Conservation (phyloP, 352 stramenopile species). For the Globisporangium paroecandrum region DNA sequence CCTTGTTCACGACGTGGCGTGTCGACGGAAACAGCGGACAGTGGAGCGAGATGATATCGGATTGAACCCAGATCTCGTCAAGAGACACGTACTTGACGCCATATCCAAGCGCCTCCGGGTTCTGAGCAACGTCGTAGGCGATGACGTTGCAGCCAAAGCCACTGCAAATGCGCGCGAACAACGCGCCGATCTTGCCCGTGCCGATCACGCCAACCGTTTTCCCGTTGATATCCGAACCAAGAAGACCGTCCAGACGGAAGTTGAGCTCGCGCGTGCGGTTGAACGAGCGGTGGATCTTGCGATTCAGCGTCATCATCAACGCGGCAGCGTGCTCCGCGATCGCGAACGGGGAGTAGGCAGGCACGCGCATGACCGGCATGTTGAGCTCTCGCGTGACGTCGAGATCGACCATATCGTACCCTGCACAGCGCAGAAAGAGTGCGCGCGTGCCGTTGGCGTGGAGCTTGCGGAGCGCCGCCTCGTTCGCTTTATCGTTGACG, state of each 20-base stretch:
- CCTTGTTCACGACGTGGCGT: constrained; percentile 79
- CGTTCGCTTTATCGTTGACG: constrained; percentile 82
- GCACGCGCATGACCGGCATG: neutral
- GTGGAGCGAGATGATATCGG: constrained; percentile 88
- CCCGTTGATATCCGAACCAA: neutral
- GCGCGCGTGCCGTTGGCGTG: constrained; percentile 46
- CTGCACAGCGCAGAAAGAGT: constrained; percentile 77
- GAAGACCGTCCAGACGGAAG: neutral
- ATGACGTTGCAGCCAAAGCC: neutral
- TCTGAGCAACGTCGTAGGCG: constrained; percentile 12
- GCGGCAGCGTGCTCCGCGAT: neutral
- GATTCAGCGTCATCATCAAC: neutral
- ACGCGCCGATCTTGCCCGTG: neutral
- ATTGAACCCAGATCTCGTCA: constrained; percentile 60
- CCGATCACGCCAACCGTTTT: neutral
- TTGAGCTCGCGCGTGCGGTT: neutral
- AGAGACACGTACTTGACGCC: constrained; percentile 52
- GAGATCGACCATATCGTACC: constrained; percentile 10
- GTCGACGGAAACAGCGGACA: constrained; percentile 82
- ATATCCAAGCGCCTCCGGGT: constrained; percentile 36
- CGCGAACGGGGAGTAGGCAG: neutral
- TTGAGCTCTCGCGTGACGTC: neutral
- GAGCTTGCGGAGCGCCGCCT: constrained; percentile 50
- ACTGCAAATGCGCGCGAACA: neutral
- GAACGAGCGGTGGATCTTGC: neutral